Conservation (phyloP, 2,329 filamentous ascomycete genomes). For the Trichoderma simmonsii region DNA sequence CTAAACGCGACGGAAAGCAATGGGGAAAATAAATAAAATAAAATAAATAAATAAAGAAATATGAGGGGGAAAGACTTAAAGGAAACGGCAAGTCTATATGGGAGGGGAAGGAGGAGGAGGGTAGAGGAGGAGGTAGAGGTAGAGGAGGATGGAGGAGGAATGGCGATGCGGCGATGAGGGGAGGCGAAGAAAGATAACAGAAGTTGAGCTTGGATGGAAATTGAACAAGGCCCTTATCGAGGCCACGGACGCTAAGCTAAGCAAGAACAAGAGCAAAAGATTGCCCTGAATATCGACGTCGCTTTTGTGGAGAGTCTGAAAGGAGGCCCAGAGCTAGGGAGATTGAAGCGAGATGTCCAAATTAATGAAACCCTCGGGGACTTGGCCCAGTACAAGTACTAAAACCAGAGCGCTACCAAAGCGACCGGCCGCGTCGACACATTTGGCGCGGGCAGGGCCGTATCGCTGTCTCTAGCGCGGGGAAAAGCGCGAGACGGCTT, state of each 20-base stretch:
- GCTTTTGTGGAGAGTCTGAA: neutral
- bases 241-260: neutral
- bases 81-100: slow-evolving; percentile 14
- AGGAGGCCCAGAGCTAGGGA: neutral
- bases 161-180: slow-evolving; percentile 14
- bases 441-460: neutral
- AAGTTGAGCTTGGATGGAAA: neutral
- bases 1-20: neutral
- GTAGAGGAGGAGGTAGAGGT: neutral
- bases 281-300: neutral
- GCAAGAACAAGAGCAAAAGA: neutral
- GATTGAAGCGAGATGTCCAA: slow-evolving; percentile 9
- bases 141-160: neutral
- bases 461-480: neutral
- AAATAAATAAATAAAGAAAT: slow-evolving; percentile 16
- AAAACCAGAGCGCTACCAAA: neutral
- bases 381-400: slow-evolving; percentile 10
- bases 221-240: neutral
- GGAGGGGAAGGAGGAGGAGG: neutral
- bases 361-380: slow-evolving; percentile 6
- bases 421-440: neutral
- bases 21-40: neutral
- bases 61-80: neutral
- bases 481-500: neutral
- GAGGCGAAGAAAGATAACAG: slow-evolving; percentile 20